A percentile compares a stretch with the other conserved stretches of the same genome.
Conservation (phyloP, 257 asterid species). For the Solanum paucissectum region DNA sequence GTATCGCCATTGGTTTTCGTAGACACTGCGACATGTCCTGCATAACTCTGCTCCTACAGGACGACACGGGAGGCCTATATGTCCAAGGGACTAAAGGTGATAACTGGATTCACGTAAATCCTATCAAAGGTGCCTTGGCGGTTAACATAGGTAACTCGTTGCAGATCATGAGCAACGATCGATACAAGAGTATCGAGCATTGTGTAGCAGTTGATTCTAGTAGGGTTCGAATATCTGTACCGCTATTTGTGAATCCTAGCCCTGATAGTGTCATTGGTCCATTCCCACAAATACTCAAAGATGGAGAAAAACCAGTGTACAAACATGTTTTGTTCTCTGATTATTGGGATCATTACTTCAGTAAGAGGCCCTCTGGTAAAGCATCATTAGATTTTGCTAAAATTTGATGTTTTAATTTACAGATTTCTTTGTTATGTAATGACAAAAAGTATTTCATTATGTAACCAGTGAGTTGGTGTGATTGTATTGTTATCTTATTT, state of each 20-base stretch:
- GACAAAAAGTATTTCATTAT: too few species aligned
- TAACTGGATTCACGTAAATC: conserved; percentile 36
- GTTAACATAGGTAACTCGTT: conserved; percentile 36
- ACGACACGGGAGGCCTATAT: conserved; percentile 45
- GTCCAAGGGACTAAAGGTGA: conserved; percentile 17
- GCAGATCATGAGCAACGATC: conserved; percentile 42
- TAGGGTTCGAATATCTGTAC: conserved; percentile 34
- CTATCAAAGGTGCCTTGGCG: conserved; percentile 33
- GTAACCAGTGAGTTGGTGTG: too few species aligned
- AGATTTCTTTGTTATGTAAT: too few species aligned
- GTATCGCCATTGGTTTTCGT: conserved; percentile 29
- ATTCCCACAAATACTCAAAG: too few species aligned
- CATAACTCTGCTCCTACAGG: conserved; percentile 46
- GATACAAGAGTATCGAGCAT: conserved; percentile 43
- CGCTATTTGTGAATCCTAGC: conserved; percentile 6
- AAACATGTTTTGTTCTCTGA: too few species aligned
- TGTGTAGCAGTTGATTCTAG: conserved; percentile 20
- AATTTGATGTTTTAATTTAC: too few species aligned
- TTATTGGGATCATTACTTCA: too few species aligned
- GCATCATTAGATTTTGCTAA: too few species aligned
- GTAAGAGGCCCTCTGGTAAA: too few species aligned
- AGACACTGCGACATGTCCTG: conserved; percentile 37
- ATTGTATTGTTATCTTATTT: too few species aligned
- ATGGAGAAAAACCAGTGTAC: too few species aligned
- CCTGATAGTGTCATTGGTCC: too few species aligned